Percentiles rank a stretch among this genome's conserved stretches.
Evolutionary conservation across 257 asterid species (phyloP).

Genomic region (Gynochthodes officinalis): DNA sequence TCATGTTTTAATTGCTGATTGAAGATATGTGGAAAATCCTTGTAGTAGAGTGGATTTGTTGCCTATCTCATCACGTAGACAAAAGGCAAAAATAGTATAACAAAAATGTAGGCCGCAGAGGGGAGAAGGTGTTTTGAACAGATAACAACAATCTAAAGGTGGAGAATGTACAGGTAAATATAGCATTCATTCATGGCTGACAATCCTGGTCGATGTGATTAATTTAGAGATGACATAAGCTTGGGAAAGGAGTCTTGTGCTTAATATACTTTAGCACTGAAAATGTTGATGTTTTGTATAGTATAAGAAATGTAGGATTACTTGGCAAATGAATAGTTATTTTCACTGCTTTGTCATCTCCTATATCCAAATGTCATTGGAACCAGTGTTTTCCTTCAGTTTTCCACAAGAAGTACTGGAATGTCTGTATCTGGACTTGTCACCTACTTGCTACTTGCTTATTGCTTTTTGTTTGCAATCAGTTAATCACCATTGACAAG

Average conservation of each 20-base stretch:
- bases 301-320: background rate
- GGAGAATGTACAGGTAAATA: background rate
- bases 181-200: background rate
- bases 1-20: background rate
- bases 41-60: background rate
- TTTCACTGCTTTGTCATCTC: no score
- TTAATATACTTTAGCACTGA: background rate
- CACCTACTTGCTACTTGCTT: no score
- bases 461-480: no score
- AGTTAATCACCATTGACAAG: no score
- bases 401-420: no score
- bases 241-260: background rate
- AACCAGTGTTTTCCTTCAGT: no score
- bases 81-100: background rate
- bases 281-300: background rate
- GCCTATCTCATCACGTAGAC: background rate
- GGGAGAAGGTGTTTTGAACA: background rate
- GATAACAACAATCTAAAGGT: background rate
- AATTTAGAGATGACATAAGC: background rate
- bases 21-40: background rate
- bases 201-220: background rate
- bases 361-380: no score
- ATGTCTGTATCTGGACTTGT: no score
- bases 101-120: no score
- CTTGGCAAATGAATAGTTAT: background rate